phyloP scores from a whole-genome alignment of 257 asterid species.

The Pogostemon cablin region DNA sequence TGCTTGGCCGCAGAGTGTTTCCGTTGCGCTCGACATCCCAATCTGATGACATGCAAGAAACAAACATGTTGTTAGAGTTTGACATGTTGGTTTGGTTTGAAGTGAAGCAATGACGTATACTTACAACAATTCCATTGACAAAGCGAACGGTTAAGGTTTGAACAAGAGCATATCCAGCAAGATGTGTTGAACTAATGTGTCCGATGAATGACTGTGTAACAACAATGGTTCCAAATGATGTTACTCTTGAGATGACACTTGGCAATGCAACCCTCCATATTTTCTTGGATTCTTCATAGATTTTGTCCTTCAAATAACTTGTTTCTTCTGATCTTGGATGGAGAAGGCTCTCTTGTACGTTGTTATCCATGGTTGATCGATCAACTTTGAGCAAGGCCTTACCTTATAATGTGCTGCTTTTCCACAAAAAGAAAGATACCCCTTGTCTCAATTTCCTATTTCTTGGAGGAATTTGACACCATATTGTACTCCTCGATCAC shows the following conservation, averaged over 20 bases:
- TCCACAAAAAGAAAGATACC: background rate
- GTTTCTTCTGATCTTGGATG: conserved; percentile 31
- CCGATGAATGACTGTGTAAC: conserved; percentile 69
- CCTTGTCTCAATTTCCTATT: background rate
- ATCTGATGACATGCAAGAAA: conserved; percentile 24
- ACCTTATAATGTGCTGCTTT: too few relatives aligned
- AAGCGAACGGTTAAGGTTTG: conserved; percentile 69
- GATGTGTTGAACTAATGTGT: conserved; percentile 51
- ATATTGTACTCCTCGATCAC: too few relatives aligned
- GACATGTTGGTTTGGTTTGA: background rate
- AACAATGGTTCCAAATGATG: conserved; percentile 59
- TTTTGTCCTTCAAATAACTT: conserved; percentile 38
- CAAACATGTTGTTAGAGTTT: background rate
- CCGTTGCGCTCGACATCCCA: conserved; percentile 62
- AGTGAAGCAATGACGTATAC: conserved; percentile 12
- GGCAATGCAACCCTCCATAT: conserved; percentile 75
- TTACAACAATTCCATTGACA: conserved; percentile 64
- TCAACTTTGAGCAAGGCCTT: background rate
- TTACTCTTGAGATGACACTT: conserved; percentile 57
- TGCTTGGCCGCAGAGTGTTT: conserved; percentile 75
- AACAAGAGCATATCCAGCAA: conserved; percentile 72
- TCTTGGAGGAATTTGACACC: too few relatives aligned
- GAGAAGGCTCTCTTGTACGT: conserved; percentile 42
- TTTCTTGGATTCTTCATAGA: conserved; percentile 56
- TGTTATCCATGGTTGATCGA: conserved; percentile 37